Conservation (phyloP, 2,329 filamentous ascomycete genomes). For the Penicillium decumbens region DNA sequence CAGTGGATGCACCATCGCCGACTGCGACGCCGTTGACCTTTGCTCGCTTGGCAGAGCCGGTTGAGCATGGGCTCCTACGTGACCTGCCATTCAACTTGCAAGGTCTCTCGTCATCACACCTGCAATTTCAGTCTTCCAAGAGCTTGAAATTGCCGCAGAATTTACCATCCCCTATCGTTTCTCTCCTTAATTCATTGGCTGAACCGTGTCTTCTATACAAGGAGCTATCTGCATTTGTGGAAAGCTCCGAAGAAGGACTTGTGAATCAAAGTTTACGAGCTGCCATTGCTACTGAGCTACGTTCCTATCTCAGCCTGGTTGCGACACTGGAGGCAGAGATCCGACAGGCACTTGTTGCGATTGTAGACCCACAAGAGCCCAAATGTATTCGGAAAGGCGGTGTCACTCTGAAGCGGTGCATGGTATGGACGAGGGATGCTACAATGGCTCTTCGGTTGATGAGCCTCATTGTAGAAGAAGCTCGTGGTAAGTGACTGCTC, state of each 20-base stretch:
- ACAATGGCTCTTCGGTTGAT: slow-evolving; percentile 92
- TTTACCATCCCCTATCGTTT: slow-evolving; percentile 77
- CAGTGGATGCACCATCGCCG: slow-evolving; percentile 12
- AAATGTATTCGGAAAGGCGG: slow-evolving; percentile 76
- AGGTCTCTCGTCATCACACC: slow-evolving; percentile 79
- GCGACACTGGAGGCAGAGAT: slow-evolving; percentile 92
- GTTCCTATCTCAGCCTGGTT: slow-evolving; percentile 84
- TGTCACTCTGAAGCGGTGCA: slow-evolving; percentile 89
- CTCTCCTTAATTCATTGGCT: slow-evolving; percentile 80
- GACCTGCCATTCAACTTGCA: slow-evolving; percentile 92
- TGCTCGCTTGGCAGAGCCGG: slow-evolving; percentile 51
- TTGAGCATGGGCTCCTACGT: slow-evolving; percentile 63
- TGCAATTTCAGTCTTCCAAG: slow-evolving; percentile 67
- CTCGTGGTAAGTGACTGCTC: slow-evolving; percentile 55
- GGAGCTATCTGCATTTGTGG: slow-evolving; percentile 72
- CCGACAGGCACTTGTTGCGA: slow-evolving; percentile 67
- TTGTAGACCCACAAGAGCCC: slow-evolving; percentile 56
- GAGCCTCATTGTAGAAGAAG: slow-evolving; percentile 90
- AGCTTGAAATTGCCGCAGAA: slow-evolving; percentile 71
- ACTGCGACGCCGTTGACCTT: slow-evolving; percentile 32
- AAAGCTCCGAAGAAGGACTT: slow-evolving; percentile 75
- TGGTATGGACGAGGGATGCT: slow-evolving; percentile 95
- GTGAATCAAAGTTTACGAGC: slow-evolving; percentile 87
- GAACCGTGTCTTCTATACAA: slow-evolving; percentile 92
- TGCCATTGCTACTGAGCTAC: slow-evolving; percentile 76